Conservation (phyloP, 306 rosid genomes). For the Cucurbita argyrosperma region DNA sequence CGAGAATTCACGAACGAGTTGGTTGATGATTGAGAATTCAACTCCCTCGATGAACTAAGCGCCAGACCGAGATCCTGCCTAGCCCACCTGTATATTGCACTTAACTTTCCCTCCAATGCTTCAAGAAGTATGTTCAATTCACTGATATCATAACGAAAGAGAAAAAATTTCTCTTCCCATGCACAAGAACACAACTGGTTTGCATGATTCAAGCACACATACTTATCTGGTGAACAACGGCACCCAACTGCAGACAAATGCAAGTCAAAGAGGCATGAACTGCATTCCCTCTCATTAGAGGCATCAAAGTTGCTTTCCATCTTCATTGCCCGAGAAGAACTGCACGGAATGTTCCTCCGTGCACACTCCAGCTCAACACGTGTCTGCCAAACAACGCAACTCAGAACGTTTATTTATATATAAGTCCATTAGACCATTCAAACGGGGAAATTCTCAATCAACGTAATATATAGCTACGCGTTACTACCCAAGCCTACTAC, state of each 20-base stretch:
- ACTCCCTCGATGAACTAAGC: conserved; percentile 46
- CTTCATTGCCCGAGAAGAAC: conserved; percentile 57
- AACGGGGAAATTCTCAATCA: background rate
- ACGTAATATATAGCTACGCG: background rate
- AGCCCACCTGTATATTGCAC: conserved; percentile 97
- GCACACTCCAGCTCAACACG: conserved; percentile 73
- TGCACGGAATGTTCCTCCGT: conserved; percentile 51
- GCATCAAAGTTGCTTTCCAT: conserved; percentile 89
- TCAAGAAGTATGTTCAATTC: conserved; percentile 76
- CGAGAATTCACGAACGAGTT: conserved; percentile 20
- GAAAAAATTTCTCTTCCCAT: conserved; percentile 64
- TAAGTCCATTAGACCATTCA: background rate
- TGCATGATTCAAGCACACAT: conserved; percentile 92
- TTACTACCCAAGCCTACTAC: too few relatives aligned
- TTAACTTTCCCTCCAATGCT: conserved; percentile 93
- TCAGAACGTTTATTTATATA: background rate
- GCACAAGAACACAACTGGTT: conserved; percentile 77
- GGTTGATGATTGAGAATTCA: conserved; percentile 19
- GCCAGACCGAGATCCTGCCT: conserved; percentile 82
- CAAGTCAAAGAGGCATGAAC: conserved; percentile 71
- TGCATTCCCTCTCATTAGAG: conserved; percentile 77
- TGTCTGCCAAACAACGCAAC: conserved; percentile 25
- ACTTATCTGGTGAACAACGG: conserved; percentile 68
- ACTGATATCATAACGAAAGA: conserved; percentile 74
- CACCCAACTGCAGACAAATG: conserved; percentile 95